Percentiles rank a stretch among this genome's conserved stretches.
Evolutionary conservation across 495 filamentous ascomycete species (phyloP).

Genomic region (Penicillium fimorum): DNA sequence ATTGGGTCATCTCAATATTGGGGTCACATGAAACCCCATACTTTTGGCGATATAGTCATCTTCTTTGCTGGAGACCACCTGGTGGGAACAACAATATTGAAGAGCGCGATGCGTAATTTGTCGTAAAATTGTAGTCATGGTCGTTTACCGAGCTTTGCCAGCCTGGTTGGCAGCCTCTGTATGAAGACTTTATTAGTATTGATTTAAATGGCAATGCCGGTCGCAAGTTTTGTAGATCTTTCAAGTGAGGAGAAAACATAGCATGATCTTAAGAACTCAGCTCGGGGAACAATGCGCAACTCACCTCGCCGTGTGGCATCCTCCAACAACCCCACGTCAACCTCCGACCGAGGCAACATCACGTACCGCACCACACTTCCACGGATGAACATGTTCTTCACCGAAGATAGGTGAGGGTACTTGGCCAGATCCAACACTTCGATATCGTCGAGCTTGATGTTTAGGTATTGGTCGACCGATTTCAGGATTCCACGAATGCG

Average conservation of each 20-base stretch:
- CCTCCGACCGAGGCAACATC: slow-evolving; percentile 79
- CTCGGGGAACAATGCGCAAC: slow-evolving; percentile 21
- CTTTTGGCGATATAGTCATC: neutral
- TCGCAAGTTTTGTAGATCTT: neutral
- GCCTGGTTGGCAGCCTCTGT: slow-evolving; percentile 55
- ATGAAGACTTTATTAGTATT: slow-evolving; percentile 16
- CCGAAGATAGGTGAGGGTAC: slow-evolving; percentile 91
- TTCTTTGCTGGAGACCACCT: slow-evolving; percentile 25
- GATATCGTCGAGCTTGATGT: slow-evolving; percentile 98
- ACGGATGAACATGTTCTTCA: slow-evolving; percentile 97
- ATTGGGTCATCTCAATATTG: neutral
- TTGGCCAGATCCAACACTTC: slow-evolving; percentile 84
- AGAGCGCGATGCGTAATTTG: slow-evolving; percentile 16
- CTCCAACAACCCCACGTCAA: slow-evolving; percentile 88
- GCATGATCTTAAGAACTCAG: neutral
- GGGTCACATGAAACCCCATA: slow-evolving; percentile 5
- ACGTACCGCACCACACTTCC: slow-evolving; percentile 97
- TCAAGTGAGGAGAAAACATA: neutral
- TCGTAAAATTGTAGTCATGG: slow-evolving; percentile 10
- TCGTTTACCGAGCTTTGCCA: slow-evolving; percentile 45
- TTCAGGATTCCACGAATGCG: slow-evolving; percentile 91
- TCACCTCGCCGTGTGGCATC: slow-evolving; percentile 93
- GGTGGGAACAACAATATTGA: slow-evolving; percentile 21
- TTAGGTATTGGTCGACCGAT: slow-evolving; percentile 96
- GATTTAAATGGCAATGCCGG: neutral